Evolutionary conservation across 805 yeast genomes (phyloP), one percentile per base, ranked within the genome.

Genomic region (Candida broadrunensis): DNA sequence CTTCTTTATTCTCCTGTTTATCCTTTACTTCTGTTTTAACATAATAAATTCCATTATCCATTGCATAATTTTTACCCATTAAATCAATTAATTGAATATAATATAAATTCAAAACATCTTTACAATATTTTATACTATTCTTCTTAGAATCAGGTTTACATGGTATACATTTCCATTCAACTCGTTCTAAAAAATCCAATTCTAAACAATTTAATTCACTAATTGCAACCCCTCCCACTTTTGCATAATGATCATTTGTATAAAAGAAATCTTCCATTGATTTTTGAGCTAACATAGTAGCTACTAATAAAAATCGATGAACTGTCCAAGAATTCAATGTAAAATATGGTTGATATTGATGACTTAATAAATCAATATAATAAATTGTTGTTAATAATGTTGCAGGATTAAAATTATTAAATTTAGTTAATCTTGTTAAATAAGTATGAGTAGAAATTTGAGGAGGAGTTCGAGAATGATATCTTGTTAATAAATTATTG

Each of bases 401-500:
- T 4, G 95, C 85, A 46, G 85, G 85, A 49, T 89, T 96, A 43
- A 93, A 70, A 35, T 88, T 81, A 43, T 96, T 89, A 61, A 86
- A 91, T 51, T 86, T 84, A 6, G 91, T 76, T 36, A 91, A 68
- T 51, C 98, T 74, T 35, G 81, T 63, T 33, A 90, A 62, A 54
- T 91, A 91, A 40, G 85, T 86, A 48, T 76, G 77, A 13, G 89
- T 79, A 5, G 96, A 83, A 33, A 91, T 91, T 14, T 77, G 77
- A 0, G 99, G 98, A 3, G 97, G 96, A 0, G 91, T 82, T 46
- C 97, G 74, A 3, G 97, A 89, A 60, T 91, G 99, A 60, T 91
- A 91, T 48, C 98, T 70, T 1, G 99, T 91, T 38, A 93, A 72
- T 33, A 68, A 39, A 31, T 38, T 43, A 24, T 51, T 48, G 38